Base-by-base conservation (phyloP, 805 yeast species). In the Wickerhamiella spandovensis region DNA sequence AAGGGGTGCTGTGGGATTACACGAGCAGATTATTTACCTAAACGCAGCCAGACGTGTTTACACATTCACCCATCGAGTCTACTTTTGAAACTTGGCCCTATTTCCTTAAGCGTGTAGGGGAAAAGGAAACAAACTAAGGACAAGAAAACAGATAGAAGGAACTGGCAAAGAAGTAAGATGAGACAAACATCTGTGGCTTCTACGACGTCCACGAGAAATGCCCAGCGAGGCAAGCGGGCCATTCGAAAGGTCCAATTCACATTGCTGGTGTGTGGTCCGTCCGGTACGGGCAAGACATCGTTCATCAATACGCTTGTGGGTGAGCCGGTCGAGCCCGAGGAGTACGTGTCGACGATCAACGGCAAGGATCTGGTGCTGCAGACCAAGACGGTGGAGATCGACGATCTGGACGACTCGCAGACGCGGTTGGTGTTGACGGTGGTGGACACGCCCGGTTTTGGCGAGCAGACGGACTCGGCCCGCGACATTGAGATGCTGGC, bases 401-500 rank as follows among this genome's bases (percentile, higher is more conserved):
- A 66, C 37, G 89, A 82, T 59, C 67, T 74, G n/a, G 66, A 66
- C 2, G 77, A 77, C 54, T 70, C 71, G 25, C 58, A 57, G 21
- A 35, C 55, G 15, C 44, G 43, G 2, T 44, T 57, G 47, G 65
- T 82, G 53, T 72, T 72, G 55, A 79, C 78, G 53, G 69, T 82
- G 44, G 74, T 82, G 45, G 81, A 81, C 58, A 74, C 89, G 6
- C 84, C 86, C 21, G 89, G 89, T 0, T 81, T 82, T 60, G 94
- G 90, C 42, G 86, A 80, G 57, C 77, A 75, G 58, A 68, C 82
- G 54, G 78, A 84, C 64, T 81, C 82, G 63, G 75, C 73, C 43
- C 54, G 65, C 30, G 75, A 79, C 35, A 69, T 72, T 39, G 60
- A 60, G 1, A 66, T 73, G 53, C 73, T 84, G 47, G 76, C 75